These are phyloP conservation scores for Psilocybe azurescens DNA, from an alignment of 768 basidiomycete genomes.

Conservation along the genomic window DNA sequence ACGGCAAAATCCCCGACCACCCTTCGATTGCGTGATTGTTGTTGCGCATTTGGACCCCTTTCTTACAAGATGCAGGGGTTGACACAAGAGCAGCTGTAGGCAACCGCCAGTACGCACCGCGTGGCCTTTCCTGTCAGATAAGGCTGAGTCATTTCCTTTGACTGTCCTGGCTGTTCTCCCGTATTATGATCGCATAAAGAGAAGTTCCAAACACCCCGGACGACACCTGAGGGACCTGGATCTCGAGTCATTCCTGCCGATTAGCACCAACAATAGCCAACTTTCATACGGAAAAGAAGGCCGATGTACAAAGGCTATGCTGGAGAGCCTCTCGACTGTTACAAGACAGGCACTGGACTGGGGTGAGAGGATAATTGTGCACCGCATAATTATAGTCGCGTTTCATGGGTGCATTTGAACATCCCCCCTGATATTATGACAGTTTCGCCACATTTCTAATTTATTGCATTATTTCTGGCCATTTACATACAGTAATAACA, in stretches of 20 bases:
- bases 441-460: slow-evolving; percentile 21
- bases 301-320: slow-evolving; percentile 18
- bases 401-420: slow-evolving; percentile 22
- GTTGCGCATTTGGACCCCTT: slow-evolving; percentile 19
- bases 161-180: background rate
- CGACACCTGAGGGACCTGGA: slow-evolving; percentile 12
- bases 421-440: slow-evolving; percentile 21
- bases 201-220: slow-evolving; percentile 17
- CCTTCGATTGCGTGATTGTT: slow-evolving; percentile 20
- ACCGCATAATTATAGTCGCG: slow-evolving; percentile 18
- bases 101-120: slow-evolving; percentile 8
- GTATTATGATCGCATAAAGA: slow-evolving; percentile 15
- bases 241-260: slow-evolving; percentile 12
- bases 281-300: slow-evolving; percentile 18
- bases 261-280: slow-evolving; percentile 11
- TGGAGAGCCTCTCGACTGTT: slow-evolving; percentile 8
- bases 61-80: slow-evolving; percentile 8
- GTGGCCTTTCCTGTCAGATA: slow-evolving; percentile 16
- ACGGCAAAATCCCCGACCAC: slow-evolving; percentile 20
- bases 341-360: slow-evolving; percentile 17
- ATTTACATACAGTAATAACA: slow-evolving; percentile 1
- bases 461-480: slow-evolving; percentile 8
- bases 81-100: slow-evolving; percentile 7
- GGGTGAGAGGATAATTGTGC: slow-evolving; percentile 16
- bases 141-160: slow-evolving; percentile 11